Percentiles rank a stretch among this genome's conserved stretches.
These are phyloP conservation scores for Acacia concinna DNA, from an alignment of 331 rosid genomes.

Conservation along the genomic window DNA sequence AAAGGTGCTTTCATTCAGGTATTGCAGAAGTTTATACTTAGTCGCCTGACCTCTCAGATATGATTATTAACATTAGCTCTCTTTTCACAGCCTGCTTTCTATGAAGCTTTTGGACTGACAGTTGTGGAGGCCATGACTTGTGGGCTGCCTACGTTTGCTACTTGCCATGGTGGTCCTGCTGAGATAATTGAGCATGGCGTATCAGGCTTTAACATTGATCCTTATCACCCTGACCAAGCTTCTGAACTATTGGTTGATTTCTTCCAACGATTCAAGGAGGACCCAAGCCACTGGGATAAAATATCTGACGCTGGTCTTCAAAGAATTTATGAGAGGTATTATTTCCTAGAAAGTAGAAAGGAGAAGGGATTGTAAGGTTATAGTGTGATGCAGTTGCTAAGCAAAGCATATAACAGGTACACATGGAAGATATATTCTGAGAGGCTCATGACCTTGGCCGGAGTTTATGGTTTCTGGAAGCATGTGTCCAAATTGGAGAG, in stretches of 20 bases:
- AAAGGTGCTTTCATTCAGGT: constrained; percentile 87
- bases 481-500: constrained; percentile 80
- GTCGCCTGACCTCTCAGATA: background rate
- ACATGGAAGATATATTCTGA: constrained; percentile 90
- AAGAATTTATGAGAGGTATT: constrained; percentile 76
- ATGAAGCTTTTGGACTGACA: constrained; percentile 93
- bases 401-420: constrained; percentile 47
- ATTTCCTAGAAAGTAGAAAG: background rate
- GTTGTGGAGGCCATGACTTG: constrained; percentile 90
- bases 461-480: constrained; percentile 91
- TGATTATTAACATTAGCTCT: constrained; percentile 14
- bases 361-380: background rate
- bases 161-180: constrained; percentile 85
- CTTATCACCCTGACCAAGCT: constrained; percentile 78
- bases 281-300: constrained; percentile 64
- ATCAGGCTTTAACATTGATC: constrained; percentile 86
- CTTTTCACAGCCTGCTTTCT: constrained; percentile 73
- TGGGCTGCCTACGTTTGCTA: constrained; percentile 87
- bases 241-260: constrained; percentile 56
- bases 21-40: constrained; percentile 11
- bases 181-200: constrained; percentile 80
- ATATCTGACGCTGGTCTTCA: constrained; percentile 69
- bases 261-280: constrained; percentile 59
- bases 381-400: constrained; percentile 8
- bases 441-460: constrained; percentile 85